Percentiles rank a stretch among this genome's conserved stretches.
Evolutionary conservation across 495 filamentous ascomycete species (phyloP).

Genomic region (Daldinia bambusicola): DNA sequence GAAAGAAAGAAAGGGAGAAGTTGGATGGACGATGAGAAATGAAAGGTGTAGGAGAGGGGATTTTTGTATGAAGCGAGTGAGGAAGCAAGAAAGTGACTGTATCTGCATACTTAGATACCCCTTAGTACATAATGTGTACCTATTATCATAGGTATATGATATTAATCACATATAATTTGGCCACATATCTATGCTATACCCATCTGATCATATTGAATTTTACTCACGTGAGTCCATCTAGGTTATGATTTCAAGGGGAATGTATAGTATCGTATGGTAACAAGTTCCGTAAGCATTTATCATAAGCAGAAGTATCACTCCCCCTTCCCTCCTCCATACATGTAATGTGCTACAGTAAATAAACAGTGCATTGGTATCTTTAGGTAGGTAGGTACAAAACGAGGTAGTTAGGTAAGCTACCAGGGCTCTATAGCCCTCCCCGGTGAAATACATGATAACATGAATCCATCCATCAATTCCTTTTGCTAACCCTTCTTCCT

Average conservation of each 20-base stretch:
- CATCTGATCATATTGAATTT: background rate
- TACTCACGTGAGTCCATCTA: background rate
- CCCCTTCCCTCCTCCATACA: no score
- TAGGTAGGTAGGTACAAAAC: background rate
- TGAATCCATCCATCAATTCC: conserved; percentile 1
- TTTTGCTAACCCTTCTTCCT: background rate
- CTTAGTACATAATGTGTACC: conserved; percentile 8
- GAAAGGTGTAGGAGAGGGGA: background rate
- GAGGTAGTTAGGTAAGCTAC: no score
- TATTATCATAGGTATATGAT: no score
- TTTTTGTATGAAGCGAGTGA: background rate
- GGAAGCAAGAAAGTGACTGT: background rate
- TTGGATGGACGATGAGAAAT: no score
- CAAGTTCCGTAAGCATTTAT: background rate
- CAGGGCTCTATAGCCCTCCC: background rate
- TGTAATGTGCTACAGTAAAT: background rate
- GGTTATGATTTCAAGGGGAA: background rate
- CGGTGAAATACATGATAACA: background rate
- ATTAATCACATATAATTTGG: conserved; percentile 20
- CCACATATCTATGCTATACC: background rate
- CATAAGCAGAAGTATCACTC: no score
- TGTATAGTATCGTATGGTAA: background rate
- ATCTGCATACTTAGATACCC: conserved; percentile 36
- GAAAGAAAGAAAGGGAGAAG: no score
- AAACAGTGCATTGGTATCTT: background rate